Evolutionary conservation across 2,329 filamentous ascomycete genomes (phyloP), one percentile per base, ranked within the genome.

Genomic region (Neofusicoccum ribis): DNA sequence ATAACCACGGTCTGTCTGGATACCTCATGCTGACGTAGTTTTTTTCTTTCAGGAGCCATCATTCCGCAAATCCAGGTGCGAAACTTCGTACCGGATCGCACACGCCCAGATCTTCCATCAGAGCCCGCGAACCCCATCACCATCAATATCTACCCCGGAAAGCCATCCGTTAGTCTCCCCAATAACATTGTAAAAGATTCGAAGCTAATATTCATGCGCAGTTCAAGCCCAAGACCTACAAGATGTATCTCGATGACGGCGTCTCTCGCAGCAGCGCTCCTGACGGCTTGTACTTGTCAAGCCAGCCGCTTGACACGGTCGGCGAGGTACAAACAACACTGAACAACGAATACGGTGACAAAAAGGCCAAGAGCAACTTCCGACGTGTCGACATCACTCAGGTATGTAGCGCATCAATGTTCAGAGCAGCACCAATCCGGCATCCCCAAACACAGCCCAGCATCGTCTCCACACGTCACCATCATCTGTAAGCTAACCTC

Each of bases 141-240:
- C 5, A 63, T 79, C 31, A 73, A 79, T 14, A 46, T 79, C 0
- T 78, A 78, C 59, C 77, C 77, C 0, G 77, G 77, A 70, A 69
- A 31, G 27, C 27, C 15, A 72, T 72, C 66, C 62, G 69, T 36
- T 11, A 39, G 14, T 39, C 37, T 15, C 37, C 14, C 27, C 1
- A 15, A 5, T 6, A 8, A 23, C 31, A 14, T 31, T 14, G 14
- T 12, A 5, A 12, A 50, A 31, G 1, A 7, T 15, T 15, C 5
- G 6, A 7, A 5, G 27, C 27, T 31, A 7, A 31, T 7, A 31
- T 5, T 5, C 27, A 31, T 31, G 5, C 27, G 15, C 47, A 50
- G 47, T 5, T 14, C 49, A 20, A 36, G 39, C 8, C 8, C 14
- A 41, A 74, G 70, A 60, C 50, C 17, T 75, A 76, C 51, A 63